These are phyloP conservation scores for Ogataea dorogensis DNA, from an alignment of 805 yeast genomes.

Conservation along the genomic window DNA sequence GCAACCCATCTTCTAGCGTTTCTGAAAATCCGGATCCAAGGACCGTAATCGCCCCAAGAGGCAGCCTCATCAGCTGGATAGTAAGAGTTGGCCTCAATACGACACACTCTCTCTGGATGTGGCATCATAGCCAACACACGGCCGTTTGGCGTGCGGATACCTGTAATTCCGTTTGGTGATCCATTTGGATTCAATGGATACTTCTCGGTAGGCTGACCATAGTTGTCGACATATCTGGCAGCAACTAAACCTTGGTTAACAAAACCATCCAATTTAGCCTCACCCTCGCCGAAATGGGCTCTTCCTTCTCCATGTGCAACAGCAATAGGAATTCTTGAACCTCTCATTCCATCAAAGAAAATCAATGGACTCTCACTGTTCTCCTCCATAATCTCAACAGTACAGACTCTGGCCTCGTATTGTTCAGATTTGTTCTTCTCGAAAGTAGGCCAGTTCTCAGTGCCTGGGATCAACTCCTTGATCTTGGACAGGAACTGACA, in stretches of 20 bases:
- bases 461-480: slow-evolving; percentile 85
- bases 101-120: slow-evolving; percentile 92
- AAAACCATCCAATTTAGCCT: slow-evolving; percentile 47
- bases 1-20: slow-evolving; percentile 93
- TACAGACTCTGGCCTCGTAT: slow-evolving; percentile 90
- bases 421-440: slow-evolving; percentile 91
- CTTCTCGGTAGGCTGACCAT: slow-evolving; percentile 75
- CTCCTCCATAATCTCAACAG: slow-evolving; percentile 71
- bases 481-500: slow-evolving; percentile 93
- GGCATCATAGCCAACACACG: slow-evolving; percentile 99
- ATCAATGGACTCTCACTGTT: slow-evolving; percentile 53
- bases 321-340: slow-evolving; percentile 92
- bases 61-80: slow-evolving; percentile 63
- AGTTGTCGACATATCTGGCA: slow-evolving; percentile 85
- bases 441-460: slow-evolving; percentile 93
- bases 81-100: slow-evolving; percentile 89
- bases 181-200: slow-evolving; percentile 98
- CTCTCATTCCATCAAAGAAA: slow-evolving; percentile 86
- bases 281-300: slow-evolving; percentile 59
- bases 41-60: slow-evolving; percentile 82
- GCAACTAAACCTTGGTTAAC: slow-evolving; percentile 54
- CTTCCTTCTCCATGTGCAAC: slow-evolving; percentile 99
- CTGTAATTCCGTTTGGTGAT: slow-evolving; percentile 89
- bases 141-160: slow-evolving; percentile 86
- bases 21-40: slow-evolving; percentile 92